Base-by-base conservation (phyloP, 1,284 basidiomycete genomes). In the Ceratobasidium sp. region DNA sequence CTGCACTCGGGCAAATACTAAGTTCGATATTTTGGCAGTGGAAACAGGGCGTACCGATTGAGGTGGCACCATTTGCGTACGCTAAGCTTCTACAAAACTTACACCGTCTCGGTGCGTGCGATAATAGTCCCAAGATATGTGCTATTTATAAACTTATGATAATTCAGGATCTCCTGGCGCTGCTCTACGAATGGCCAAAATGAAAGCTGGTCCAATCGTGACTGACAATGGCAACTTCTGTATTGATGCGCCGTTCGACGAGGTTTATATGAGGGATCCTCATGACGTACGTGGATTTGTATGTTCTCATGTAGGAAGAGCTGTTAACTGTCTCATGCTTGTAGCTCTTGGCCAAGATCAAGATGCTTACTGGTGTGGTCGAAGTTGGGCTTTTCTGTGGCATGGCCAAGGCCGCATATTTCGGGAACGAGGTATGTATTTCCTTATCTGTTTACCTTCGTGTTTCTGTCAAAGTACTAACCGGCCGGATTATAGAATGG, bases 1-100 rank as follows among this genome's bases (percentile, higher is more conserved):
- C 20, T 17, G 3, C 10, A 6, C 17, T 54, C 52, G 23, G 20
- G 20, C 1, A 13, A 9, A 54, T n/a, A n/a, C 52, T 54, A n/a
- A 54, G n/a, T 9, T n/a, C 1, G 1, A n/a, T 54, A 20, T 54
- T 54, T 5, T n/a, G 40, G 17, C 81, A 96, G 95, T 99, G 93
- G 88, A 89, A 87, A 68, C 91, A 94, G 83, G 97, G 98, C 28
- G 92, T 99, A 20, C 97, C 97, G 0, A 92, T 99, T 80, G 97
- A 99, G 86, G 97, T 99, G 33, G 95, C 94, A 0, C 96, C 97
- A 0, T 99, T 99, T 83, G 97, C 97, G 3, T 98, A 98, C 84
- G 94, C 92, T 61, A 94, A 94, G 83, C 94, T 97, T 33, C 86
- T 95, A 69, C 89, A 89, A 79, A 90, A 91, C 82, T 83, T 97